Percentiles rank a stretch among this genome's conserved stretches.
phyloP scores from a whole-genome alignment of 2,329 filamentous ascomycete genomes.

The Alternaria consortialis region DNA sequence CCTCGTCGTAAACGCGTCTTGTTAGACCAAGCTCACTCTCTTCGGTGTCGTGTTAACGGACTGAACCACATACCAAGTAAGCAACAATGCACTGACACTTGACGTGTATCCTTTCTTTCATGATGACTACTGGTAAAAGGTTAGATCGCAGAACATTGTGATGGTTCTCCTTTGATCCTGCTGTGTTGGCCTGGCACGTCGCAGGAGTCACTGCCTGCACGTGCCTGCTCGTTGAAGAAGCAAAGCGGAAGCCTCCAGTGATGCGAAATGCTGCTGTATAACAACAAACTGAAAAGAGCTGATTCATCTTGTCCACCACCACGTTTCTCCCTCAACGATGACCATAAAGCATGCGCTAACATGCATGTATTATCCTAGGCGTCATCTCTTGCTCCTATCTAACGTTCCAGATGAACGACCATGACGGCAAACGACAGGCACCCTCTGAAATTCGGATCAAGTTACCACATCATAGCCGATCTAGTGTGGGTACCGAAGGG shows the following conservation, averaged over 20 bases:
- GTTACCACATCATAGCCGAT: neutral
- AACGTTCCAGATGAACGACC: conserved; percentile 7
- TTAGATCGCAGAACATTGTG: conserved; percentile 35
- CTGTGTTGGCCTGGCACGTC: conserved; percentile 12
- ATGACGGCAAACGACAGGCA: neutral
- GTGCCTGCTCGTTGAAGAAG: conserved; percentile 8
- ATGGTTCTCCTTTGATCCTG: conserved; percentile 33
- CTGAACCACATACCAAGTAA: conserved; percentile 8
- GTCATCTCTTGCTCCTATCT: neutral
- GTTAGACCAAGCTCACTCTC: neutral
- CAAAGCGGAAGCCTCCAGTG: conserved; percentile 35
- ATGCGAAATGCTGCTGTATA: conserved; percentile 37
- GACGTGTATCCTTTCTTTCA: conserved; percentile 2
- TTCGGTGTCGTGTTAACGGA: neutral
- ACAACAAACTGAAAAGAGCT: conserved; percentile 32
- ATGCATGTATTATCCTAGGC: conserved; percentile 2
- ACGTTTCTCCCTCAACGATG: neutral
- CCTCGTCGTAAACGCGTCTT: conserved; percentile 4
- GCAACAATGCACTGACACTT: neutral
- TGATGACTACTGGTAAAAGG: conserved; percentile 49
- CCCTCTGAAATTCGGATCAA: neutral
- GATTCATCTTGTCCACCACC: conserved; percentile 9
- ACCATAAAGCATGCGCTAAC: neutral
- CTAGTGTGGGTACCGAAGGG: neutral
- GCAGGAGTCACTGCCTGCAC: conserved; percentile 9